A percentile compares a stretch with the other conserved stretches of the same genome.
Conservation (phyloP, 208 protist genomes). For the Blastocrithidia nonstop region DNA sequence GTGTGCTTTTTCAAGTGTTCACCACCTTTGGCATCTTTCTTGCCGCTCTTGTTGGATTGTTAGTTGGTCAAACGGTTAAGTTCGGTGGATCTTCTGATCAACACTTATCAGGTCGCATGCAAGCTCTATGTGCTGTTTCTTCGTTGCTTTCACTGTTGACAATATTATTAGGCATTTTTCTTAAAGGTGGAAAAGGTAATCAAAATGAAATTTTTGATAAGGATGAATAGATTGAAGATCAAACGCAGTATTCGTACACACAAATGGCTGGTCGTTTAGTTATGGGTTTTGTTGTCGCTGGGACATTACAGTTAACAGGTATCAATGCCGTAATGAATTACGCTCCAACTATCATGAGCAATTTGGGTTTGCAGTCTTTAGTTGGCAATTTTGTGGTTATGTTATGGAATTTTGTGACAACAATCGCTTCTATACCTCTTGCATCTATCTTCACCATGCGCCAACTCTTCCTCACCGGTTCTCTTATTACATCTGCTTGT, state of each 20-base stretch:
- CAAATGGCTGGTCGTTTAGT: slow-evolving; percentile 27
- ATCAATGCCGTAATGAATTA: slow-evolving; percentile 84
- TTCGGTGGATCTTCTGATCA: slow-evolving; percentile 13
- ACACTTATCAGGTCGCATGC: slow-evolving; percentile 35
- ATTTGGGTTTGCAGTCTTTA: slow-evolving; percentile 38
- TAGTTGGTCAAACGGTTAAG: slow-evolving; percentile 24
- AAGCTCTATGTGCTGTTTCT: slow-evolving; percentile 44
- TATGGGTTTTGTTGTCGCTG: slow-evolving; percentile 33
- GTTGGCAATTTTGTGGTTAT: slow-evolving; percentile 73
- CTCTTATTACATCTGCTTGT: slow-evolving; percentile 28
- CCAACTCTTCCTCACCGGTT: slow-evolving; percentile 46
- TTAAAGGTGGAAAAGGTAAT: slow-evolving; percentile 1
- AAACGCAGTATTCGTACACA: slow-evolving; percentile 28
- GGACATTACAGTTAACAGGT: slow-evolving; percentile 68
- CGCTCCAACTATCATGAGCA: slow-evolving; percentile 60
- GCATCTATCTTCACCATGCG: slow-evolving; percentile 50
- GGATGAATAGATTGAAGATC: slow-evolving; percentile 1
- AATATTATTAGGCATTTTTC: slow-evolving; percentile 17
- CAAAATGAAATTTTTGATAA: slow-evolving; percentile 6
- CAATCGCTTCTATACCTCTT: slow-evolving; percentile 53
- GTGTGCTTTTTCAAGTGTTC: slow-evolving; percentile 67
- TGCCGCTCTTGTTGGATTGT: slow-evolving; percentile 41
- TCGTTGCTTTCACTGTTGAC: slow-evolving; percentile 36
- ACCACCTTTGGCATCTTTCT: slow-evolving; percentile 72
- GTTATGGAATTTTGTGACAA: slow-evolving; percentile 78